Base-by-base conservation (phyloP, 805 yeast genomes). In the Candida chilensis region DNA sequence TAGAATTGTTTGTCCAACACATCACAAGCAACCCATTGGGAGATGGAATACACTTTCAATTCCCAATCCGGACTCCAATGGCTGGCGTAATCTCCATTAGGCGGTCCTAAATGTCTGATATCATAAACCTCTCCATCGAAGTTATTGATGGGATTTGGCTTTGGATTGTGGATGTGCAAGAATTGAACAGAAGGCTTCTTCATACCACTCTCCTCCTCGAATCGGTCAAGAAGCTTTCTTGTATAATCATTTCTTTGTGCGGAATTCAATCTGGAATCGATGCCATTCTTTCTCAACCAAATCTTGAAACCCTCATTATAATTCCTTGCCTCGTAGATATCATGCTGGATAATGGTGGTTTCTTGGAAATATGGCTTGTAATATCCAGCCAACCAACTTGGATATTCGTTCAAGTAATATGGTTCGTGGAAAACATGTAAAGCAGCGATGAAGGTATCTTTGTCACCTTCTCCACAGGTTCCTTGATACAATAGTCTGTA, bases 371-470 rank as follows among this genome's bases (percentile, higher is more conserved):
- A 24, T 24, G 6, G 5, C 16, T 18, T 20, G 20, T 28, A 13
- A 34, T 34, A 36, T 4, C 43, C 44, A 5, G 37, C 37, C 10
- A 36, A 27, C 24, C 33, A 36, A 5, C 44, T 43, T 16, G 39
- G 39, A 24, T 42, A 44, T 9, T 32, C 30, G 5, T 45, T 48
- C 18, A 52, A 28, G 29, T 51, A 41, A 40, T 57, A 58, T 3
- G 56, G 48, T 39, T 58, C 63, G 17, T 50, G 37, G 41, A 59
- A 48, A 5, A 50, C 54, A 30, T 49, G 52, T 28, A 60, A 42
- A 4, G 64, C 64, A 4, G 63, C 62, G 12, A 51, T 48, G 34
- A 51, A 50, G 3, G 63, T 56, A 28, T 60, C 66, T 16, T 58
- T 41, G 34, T 60, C 64, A 6, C 61, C 62, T 4, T 31, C 35